Evolutionary conservation across 148 eudicot species (phyloP).

Genomic region (Euryodendron excelsum): DNA sequence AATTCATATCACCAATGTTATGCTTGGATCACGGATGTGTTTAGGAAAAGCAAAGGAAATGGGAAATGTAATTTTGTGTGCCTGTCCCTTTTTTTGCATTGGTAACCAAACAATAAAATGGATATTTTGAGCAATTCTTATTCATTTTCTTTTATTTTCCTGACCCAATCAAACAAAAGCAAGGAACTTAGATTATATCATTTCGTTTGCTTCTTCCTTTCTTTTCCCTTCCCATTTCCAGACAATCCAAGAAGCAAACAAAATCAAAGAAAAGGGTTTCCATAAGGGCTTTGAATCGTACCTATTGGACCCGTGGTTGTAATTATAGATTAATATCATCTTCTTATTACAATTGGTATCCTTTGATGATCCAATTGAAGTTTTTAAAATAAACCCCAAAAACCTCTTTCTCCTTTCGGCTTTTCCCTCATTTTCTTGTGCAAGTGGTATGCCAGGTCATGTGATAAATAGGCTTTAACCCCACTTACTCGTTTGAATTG

Average conservation of each 20-base stretch:
- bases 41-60: too few species aligned
- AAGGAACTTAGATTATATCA: neutral
- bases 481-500: neutral
- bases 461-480: neutral
- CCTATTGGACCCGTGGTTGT: neutral
- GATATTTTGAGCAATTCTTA: too few species aligned
- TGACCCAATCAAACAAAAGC: neutral
- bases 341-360: neutral
- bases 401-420: neutral
- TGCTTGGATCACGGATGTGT: too few species aligned
- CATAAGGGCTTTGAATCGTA: neutral
- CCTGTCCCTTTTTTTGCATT: too few species aligned
- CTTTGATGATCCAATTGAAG: neutral
- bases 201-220: too few species aligned
- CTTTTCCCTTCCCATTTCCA: too few species aligned
- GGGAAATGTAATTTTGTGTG: too few species aligned
- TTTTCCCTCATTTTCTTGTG: neutral
- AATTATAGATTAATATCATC: neutral
- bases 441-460: neutral
- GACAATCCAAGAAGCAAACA: neutral
- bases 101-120: neutral
- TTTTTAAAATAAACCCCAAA: neutral
- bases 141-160: too few species aligned
- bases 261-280: neutral
- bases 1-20: too few species aligned